Evolutionary conservation across 495 filamentous ascomycete species (phyloP).

Genomic region (Hypoxylon cercidicola): DNA sequence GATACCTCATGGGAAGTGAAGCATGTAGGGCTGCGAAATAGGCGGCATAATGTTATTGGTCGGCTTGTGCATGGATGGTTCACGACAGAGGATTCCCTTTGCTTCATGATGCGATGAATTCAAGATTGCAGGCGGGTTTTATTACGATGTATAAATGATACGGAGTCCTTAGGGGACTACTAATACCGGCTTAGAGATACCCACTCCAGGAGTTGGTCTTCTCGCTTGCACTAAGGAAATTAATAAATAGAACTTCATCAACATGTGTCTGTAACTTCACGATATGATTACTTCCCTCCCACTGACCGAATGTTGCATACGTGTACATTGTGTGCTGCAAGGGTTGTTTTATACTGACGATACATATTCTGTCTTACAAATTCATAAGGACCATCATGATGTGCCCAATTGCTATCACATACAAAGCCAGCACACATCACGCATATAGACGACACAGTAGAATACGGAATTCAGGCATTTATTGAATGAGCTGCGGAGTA

Average conservation of each 20-base stretch:
- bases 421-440: too few relatives aligned
- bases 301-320: background rate
- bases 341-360: too few relatives aligned
- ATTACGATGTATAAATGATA: slow-evolving; percentile 50
- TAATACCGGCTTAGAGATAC: slow-evolving; percentile 49
- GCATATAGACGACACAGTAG: too few relatives aligned
- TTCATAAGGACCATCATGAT: too few relatives aligned
- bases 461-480: too few relatives aligned
- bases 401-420: too few relatives aligned
- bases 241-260: slow-evolving; percentile 45
- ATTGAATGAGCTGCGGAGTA: too few relatives aligned
- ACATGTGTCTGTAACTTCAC: background rate
- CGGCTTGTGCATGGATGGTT: slow-evolving; percentile 36
- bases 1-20: slow-evolving; percentile 12
- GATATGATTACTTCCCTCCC: background rate
- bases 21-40: slow-evolving; percentile 35
- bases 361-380: too few relatives aligned
- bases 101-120: slow-evolving; percentile 41
- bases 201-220: slow-evolving; percentile 46
- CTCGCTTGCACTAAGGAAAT: slow-evolving; percentile 39
- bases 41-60: slow-evolving; percentile 44
- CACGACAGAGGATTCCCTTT: slow-evolving; percentile 36
- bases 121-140: slow-evolving; percentile 33
- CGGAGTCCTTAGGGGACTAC: slow-evolving; percentile 38
- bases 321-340: too few relatives aligned